phyloP scores from a whole-genome alignment of 129 eudicot genomes.

The Pulicaria dysenterica region DNA sequence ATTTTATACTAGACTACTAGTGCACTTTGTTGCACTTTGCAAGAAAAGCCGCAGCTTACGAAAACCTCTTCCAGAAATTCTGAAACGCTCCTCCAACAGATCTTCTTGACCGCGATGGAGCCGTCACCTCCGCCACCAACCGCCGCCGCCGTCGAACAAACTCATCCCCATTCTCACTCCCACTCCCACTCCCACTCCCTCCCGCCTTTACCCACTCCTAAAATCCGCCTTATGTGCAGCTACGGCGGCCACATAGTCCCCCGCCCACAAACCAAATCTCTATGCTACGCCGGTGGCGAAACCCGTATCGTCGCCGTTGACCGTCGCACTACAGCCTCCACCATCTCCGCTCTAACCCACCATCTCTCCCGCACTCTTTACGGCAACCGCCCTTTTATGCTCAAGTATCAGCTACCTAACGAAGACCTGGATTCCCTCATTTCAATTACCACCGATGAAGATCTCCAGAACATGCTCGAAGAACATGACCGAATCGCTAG shows the following conservation, averaged over 20 bases:
- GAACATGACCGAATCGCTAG: constrained; percentile 60
- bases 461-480: constrained; percentile 72
- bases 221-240: constrained; percentile 88
- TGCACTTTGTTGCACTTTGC: not conserved
- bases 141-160: constrained; percentile 31
- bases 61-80: constrained; percentile 21
- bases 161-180: constrained; percentile 14
- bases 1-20: not conserved
- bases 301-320: constrained; percentile 87
- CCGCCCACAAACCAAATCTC: constrained; percentile 74
- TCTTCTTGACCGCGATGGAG: constrained; percentile 25
- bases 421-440: constrained; percentile 79
- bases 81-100: constrained; percentile 1
- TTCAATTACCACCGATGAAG: constrained; percentile 75
- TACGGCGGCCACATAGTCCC: constrained; percentile 85
- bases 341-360: constrained; percentile 47
- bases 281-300: constrained; percentile 80
- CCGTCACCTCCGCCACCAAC: constrained; percentile 29
- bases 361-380: constrained; percentile 59
- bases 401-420: constrained; percentile 79
- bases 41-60: constrained; percentile 30
- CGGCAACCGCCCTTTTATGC: constrained; percentile 58
- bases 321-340: constrained; percentile 63
- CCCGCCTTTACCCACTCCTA: constrained; percentile 47
- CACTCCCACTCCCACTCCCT: constrained; percentile 33